Evolutionary conservation across 1,284 basidiomycete genomes (phyloP), one percentile per base, ranked within the genome.

Genomic region (Leccinum pachyderme): DNA sequence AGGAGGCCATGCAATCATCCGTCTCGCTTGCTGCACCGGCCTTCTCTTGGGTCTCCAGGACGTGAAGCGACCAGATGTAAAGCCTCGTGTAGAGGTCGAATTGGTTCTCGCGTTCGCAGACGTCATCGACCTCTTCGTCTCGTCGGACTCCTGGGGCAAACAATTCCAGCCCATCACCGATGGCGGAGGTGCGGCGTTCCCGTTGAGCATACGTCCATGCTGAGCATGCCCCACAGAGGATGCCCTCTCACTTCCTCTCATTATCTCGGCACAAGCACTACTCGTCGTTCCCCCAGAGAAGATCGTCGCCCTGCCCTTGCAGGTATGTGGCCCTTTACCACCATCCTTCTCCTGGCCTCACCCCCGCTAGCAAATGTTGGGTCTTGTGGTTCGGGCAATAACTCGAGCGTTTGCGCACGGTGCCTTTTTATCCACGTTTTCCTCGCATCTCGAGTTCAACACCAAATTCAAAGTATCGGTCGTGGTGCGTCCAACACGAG

Each of bases 21-120:
- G 82, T 43, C 71, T 90, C 9, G 81, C 82, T 6, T 81, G 81
- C 49, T 80, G 77, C 55, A 78, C 78, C 11, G 88, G 89, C 0
- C 67, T 89, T n/a, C 65, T 90, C 31, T 66, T 83, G 11, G 89
- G 84, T 0, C 64, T 88, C 28, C 77, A 82, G 52, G 87, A 88
- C 60, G 61, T 84, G 43, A 62, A 55, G 37, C 58, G 46, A 45
- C 51, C 47, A 25, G 64, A 68, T 8, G 65, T 65, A 45, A 77
- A 76, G 51, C 72, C 71, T 3, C 68, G 63, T 47, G 76, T 85
- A 5, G 85, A 91, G 67, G 80, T 87, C 54, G 83, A 86, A 63
- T 66, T 83, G 27, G 75, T 90, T 15, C 73, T 91, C 31, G 80
- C 84, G 4, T 73, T 89, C 32, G 88, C 89, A 7, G 87, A 90